Percentiles rank a stretch among this genome's conserved stretches.
Conservation (phyloP, 352 stramenopile genomes). For the Blastocystis sp. region DNA sequence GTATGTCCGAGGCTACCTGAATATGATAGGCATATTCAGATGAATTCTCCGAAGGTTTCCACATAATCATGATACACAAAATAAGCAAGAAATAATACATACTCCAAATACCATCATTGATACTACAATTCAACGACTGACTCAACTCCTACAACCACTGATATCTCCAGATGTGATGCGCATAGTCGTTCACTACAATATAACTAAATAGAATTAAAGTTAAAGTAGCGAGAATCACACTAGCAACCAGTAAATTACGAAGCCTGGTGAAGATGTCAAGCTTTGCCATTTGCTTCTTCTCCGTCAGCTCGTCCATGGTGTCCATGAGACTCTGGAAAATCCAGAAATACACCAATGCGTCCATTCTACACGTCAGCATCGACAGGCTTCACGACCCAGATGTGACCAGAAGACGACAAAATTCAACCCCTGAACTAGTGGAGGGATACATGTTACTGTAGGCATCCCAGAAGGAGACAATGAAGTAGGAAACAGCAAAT, state of each 20-base stretch:
- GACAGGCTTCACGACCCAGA: neutral
- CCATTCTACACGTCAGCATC: neutral
- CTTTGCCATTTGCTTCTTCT: constrained; percentile 60
- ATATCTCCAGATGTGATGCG: constrained; percentile 28
- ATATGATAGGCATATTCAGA: constrained; percentile 56
- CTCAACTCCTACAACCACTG: constrained; percentile 50
- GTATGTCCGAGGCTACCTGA: constrained; percentile 16
- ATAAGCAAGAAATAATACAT: constrained; percentile 57
- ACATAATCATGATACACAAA: constrained; percentile 58
- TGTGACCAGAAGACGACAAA: constrained; percentile 11
- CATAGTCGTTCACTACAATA: constrained; percentile 24
- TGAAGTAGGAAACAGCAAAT: constrained; percentile 25
- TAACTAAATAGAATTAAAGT: constrained; percentile 58
- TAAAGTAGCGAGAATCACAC: constrained; percentile 9
- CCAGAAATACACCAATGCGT: constrained; percentile 56
- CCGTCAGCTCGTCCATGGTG: constrained; percentile 59
- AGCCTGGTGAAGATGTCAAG: constrained; percentile 42
- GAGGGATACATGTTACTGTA: constrained; percentile 36
- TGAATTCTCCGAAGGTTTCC: constrained; percentile 58
- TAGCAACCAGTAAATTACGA: constrained; percentile 45
- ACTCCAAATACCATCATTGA: constrained; percentile 60
- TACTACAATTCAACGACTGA: neutral
- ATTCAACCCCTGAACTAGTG: neutral
- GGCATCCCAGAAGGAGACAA: constrained; percentile 42
- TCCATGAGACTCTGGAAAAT: constrained; percentile 60